Conservation (phyloP, 129 eudicot species). For the Tagetes patula region DNA sequence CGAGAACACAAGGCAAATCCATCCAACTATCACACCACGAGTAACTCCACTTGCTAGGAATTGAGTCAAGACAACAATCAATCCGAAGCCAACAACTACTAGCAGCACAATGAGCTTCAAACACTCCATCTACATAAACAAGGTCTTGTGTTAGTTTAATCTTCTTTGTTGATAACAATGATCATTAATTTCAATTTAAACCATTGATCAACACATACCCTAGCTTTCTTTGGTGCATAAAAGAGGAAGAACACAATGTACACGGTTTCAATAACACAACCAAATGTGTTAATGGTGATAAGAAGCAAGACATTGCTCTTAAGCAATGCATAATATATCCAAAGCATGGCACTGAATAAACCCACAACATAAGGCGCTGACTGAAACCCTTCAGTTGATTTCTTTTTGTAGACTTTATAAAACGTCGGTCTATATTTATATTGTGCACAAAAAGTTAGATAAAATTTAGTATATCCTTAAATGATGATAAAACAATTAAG, state of each 20-base stretch:
- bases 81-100: constrained; percentile 47
- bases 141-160: not conserved
- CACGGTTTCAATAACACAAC: constrained; percentile 51
- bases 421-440: constrained; percentile 61
- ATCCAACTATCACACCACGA: constrained; percentile 59
- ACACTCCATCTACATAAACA: constrained; percentile 43
- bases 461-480: not conserved
- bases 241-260: constrained; percentile 61
- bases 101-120: constrained; percentile 35
- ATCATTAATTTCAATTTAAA: not conserved
- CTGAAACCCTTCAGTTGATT: constrained; percentile 71
- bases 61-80: constrained; percentile 45
- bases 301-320: constrained; percentile 54
- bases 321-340: constrained; percentile 69
- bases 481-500: not conserved
- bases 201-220: constrained; percentile 31
- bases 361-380: constrained; percentile 68
- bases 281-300: constrained; percentile 62
- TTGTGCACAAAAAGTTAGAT: not conserved
- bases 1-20: constrained; percentile 71
- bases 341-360: constrained; percentile 69
- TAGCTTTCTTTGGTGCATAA: constrained; percentile 52
- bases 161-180: not conserved
- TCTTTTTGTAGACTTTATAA: constrained; percentile 61
- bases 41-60: constrained; percentile 35